Percentiles rank a stretch among this genome's conserved stretches.
phyloP scores from a whole-genome alignment of 2,329 filamentous ascomycete genomes.

The Lomentospora prolificans region DNA sequence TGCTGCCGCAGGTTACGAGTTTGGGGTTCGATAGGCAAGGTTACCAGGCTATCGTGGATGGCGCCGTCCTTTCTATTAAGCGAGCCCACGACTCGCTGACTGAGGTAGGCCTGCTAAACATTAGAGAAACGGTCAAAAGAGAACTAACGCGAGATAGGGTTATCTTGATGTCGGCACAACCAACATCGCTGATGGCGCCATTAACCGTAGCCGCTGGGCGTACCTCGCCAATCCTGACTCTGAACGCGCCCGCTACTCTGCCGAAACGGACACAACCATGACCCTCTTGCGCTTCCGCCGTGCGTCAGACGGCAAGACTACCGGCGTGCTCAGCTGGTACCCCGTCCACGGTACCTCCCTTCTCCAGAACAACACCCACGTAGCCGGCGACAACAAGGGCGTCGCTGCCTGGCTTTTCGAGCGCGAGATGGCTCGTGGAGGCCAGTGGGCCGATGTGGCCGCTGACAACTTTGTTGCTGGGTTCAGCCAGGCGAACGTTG shows the following conservation, averaged over 20 bases:
- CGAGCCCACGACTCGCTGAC: conserved; percentile 42
- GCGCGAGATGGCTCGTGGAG: conserved; percentile 44
- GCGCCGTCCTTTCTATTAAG: conserved; percentile 55
- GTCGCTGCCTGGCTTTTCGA: conserved; percentile 83
- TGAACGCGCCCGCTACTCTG: conserved; percentile 61
- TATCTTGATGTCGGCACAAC: conserved; percentile 61
- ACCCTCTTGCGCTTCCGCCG: conserved; percentile 72
- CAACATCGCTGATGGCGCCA: conserved; percentile 65
- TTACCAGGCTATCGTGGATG: conserved; percentile 79
- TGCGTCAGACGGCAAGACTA: conserved; percentile 62
- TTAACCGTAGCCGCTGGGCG: conserved; percentile 80
- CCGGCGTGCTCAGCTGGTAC: conserved; percentile 83
- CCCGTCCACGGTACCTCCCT: conserved; percentile 87
- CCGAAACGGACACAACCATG: conserved; percentile 47
- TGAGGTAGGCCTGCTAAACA: conserved; percentile 24
- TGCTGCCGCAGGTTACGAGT: conserved; percentile 81
- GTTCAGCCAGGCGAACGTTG: conserved; percentile 85
- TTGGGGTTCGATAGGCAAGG: conserved; percentile 78
- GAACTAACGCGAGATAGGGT: conserved; percentile 31
- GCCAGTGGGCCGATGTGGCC: conserved; percentile 35
- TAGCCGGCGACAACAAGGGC: conserved; percentile 94
- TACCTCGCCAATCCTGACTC: conserved; percentile 76
- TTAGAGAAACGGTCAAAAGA: neutral
- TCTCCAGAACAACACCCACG: conserved; percentile 81
- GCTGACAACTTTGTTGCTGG: conserved; percentile 69